Evolutionary conservation across 23 red algal genomes (phyloP), one percentile per base, ranked within the genome.

Genomic region (Pyropia haitanensis): DNA sequence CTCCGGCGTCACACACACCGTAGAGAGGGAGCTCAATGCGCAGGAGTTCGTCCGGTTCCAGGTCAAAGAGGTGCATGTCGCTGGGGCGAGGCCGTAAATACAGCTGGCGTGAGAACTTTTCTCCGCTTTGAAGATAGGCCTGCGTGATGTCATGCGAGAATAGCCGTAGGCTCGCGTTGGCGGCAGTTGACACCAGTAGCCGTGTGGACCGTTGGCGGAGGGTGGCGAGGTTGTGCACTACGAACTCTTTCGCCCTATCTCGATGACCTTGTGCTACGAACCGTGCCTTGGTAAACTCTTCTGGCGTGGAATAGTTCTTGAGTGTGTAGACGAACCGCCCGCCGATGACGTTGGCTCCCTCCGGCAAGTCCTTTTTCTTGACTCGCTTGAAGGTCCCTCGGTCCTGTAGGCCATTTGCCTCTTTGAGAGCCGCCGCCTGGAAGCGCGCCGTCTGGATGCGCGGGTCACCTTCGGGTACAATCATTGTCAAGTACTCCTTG

Each of bases 151-250:
- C 64, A 2, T 16, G 64, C 7, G 14, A 9, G 20, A 17, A 30
- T 16, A 48, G 2, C 1, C 18, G 64, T 10, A 68, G 31, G 15
- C 18, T 18, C 1, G 2, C 1, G 14, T 29, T 16, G 1, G 64
- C 21, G 24, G 64, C 0, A 18, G 64, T 68, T 4, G 27, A 39
- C 25, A 68, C 20, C 18, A 48, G 25, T 2, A 68, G 2, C 2
- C n/a, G 48, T 34, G 25, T 34, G 6, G 64, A 68, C 39, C 64
- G 48, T 34, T 68, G 64, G 25, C 64, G 14, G 18, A 48, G 15
- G n/a, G 64, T 68, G 3, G 64, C 23, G 2, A 30, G 48, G 25
- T 68, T 68, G 33, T 68, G 64, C 14, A 68, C 64, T 19, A 48
- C 52, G 6, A 68, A 68, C 25, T n/a, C 39, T 6, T 68, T 68